Evolutionary conservation across 2,329 filamentous ascomycete genomes (phyloP).

Genomic region (Fusarium bulbicola): DNA sequence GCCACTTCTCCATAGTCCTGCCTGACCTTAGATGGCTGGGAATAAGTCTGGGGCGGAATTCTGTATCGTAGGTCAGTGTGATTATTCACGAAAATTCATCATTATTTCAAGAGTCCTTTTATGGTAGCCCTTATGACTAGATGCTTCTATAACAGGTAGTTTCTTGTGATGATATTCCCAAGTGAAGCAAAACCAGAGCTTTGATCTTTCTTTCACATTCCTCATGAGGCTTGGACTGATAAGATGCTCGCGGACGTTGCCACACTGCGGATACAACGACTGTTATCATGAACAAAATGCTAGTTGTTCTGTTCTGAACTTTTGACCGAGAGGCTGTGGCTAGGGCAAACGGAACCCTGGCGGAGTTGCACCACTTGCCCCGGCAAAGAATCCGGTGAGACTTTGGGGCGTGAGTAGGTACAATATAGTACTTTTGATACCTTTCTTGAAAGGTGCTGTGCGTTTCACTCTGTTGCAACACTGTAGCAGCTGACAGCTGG

Average conservation of each 20-base stretch:
- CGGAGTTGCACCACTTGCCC: conserved; percentile 22
- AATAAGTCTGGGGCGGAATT: not conserved
- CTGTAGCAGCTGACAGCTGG: conserved; percentile 12
- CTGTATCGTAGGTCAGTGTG: not conserved
- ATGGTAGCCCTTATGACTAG: not conserved
- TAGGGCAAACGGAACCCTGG: conserved; percentile 16
- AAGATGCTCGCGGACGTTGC: conserved; percentile 24
- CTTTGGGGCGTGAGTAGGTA: conserved; percentile 9
- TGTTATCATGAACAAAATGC: conserved; percentile 5
- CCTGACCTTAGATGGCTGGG: not conserved
- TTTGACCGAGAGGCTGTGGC: conserved; percentile 16
- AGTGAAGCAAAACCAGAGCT: not conserved
- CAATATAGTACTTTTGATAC: not conserved
- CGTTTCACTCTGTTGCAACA: conserved; percentile 9
- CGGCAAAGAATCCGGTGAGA: conserved; percentile 17
- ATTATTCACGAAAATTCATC: not conserved
- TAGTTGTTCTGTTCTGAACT: conserved; percentile 12
- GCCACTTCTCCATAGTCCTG: not conserved
- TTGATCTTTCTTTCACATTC: not conserved
- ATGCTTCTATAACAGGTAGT: not conserved
- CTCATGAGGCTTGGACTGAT: conserved; percentile 1
- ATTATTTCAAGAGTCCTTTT: not conserved
- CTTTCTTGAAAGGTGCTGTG: not conserved
- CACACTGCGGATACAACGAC: conserved; percentile 6
- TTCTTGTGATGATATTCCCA: not conserved